These are phyloP conservation scores for Mycena albidolilacea DNA, from an alignment of 768 basidiomycete genomes.

Conservation along the genomic window DNA sequence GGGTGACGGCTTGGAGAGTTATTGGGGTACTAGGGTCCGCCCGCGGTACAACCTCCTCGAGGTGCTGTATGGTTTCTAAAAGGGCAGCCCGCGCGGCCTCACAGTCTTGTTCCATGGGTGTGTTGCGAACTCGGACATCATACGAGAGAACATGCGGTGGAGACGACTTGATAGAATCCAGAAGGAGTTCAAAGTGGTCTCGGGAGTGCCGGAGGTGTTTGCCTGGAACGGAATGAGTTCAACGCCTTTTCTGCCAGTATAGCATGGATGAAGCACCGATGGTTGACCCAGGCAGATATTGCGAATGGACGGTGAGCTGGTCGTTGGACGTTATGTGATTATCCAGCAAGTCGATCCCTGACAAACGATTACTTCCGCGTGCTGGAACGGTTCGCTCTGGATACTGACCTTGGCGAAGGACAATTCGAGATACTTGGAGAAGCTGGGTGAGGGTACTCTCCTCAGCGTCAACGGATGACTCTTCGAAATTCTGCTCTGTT, in stretches of 20 bases:
- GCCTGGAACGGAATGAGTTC: constrained; percentile 58
- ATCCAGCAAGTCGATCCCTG: constrained; percentile 72
- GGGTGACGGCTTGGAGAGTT: constrained; percentile 85
- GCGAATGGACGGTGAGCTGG: constrained; percentile 78
- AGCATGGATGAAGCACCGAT: constrained; percentile 68
- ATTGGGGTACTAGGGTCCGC: constrained; percentile 70
- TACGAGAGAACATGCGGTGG: constrained; percentile 75
- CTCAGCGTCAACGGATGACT: constrained; percentile 41
- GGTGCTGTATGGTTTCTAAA: constrained; percentile 65
- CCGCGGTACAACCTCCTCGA: constrained; percentile 68
- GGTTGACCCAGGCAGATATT: constrained; percentile 87
- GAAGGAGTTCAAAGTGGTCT: constrained; percentile 83
- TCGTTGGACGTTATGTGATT: constrained; percentile 75
- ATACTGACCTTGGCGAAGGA: constrained; percentile 75
- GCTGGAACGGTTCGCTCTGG: neutral
- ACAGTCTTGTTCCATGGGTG: constrained; percentile 85
- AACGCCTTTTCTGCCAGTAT: constrained; percentile 6
- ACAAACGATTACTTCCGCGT: constrained; percentile 6
- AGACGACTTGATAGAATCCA: constrained; percentile 65
- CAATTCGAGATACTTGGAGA: constrained; percentile 74
- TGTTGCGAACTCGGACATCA: constrained; percentile 82
- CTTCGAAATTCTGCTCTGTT: constrained; percentile 31
- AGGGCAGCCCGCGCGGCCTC: constrained; percentile 72
- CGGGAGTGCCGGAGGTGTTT: constrained; percentile 90
- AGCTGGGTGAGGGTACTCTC: constrained; percentile 63